These are phyloP conservation scores for Penicillium sp. DNA, from an alignment of 2,329 filamentous ascomycete species.

Conservation along the genomic window DNA sequence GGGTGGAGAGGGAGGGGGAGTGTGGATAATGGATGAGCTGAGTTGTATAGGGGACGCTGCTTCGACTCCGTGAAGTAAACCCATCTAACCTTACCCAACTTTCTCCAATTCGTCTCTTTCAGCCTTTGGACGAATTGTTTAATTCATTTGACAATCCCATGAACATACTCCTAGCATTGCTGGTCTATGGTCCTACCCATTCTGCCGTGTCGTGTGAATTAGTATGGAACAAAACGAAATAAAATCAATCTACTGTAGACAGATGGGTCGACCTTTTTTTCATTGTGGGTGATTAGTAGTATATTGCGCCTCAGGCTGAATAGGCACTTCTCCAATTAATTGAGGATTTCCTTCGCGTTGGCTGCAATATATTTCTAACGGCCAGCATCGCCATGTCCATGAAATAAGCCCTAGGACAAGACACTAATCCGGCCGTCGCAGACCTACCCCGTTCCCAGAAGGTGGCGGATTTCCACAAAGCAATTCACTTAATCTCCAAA, in stretches of 20 bases:
- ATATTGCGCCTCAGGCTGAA: neutral
- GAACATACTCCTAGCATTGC: neutral
- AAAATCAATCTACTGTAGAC: neutral
- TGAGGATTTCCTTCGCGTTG: neutral
- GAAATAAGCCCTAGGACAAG: neutral
- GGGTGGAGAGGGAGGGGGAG: constrained; percentile 18
- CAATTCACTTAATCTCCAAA: neutral
- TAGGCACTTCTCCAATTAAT: neutral
- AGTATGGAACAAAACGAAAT: neutral
- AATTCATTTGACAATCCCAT: neutral
- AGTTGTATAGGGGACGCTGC: constrained; percentile 19
- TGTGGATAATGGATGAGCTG: constrained; percentile 27
- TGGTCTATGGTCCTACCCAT: neutral
- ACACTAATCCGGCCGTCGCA: neutral
- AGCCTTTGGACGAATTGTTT: neutral
- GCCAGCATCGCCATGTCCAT: neutral
- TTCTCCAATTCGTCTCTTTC: neutral
- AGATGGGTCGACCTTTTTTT: neutral
- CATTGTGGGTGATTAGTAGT: too few relatives aligned
- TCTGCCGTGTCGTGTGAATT: neutral
- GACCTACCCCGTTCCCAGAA: neutral
- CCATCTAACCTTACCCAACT: neutral
- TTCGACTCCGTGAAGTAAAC: constrained; percentile 1
- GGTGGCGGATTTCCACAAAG: neutral
- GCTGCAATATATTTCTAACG: neutral